A percentile compares a stretch with the other conserved stretches of the same genome.
Evolutionary conservation across 306 rosid species (phyloP).

Genomic region (Erythrophleum fordii): DNA sequence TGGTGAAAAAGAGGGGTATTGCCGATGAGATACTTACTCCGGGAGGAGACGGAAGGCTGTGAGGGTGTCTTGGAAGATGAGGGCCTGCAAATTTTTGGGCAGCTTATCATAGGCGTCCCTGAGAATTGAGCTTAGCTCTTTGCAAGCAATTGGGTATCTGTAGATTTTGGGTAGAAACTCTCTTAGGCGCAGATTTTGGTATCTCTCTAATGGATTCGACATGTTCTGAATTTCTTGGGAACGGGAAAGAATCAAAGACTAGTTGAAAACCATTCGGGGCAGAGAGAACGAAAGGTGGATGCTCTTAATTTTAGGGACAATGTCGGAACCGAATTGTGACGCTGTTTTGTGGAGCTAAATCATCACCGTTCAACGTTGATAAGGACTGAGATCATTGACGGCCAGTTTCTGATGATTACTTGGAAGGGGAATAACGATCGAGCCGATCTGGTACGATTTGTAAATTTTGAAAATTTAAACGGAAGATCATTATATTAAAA

Average conservation of each 20-base stretch:
- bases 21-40: constrained; percentile 46
- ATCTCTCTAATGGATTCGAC: constrained; percentile 59
- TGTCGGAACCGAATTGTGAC: not conserved
- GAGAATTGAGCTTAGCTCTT: constrained; percentile 73
- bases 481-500: too few species aligned
- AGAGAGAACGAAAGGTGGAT: not conserved
- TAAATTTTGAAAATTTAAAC: too few species aligned
- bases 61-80: constrained; percentile 69
- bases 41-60: constrained; percentile 87
- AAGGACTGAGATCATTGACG: too few species aligned
- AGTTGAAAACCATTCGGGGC: not conserved
- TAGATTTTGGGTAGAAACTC: constrained; percentile 53
- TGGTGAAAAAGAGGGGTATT: not conserved
- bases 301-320: not conserved
- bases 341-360: too few species aligned
- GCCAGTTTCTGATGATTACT: too few species aligned
- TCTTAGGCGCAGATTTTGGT: constrained; percentile 53
- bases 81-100: constrained; percentile 72
- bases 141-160: constrained; percentile 70
- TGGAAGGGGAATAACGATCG: too few species aligned
- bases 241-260: not conserved
- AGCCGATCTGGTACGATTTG: too few species aligned
- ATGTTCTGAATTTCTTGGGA: constrained; percentile 28
- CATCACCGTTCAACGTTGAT: too few species aligned
- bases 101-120: constrained; percentile 56